These are phyloP conservation scores for Xanthoconium separans DNA, from an alignment of 1,284 basidiomycete species.

Conservation along the genomic window DNA sequence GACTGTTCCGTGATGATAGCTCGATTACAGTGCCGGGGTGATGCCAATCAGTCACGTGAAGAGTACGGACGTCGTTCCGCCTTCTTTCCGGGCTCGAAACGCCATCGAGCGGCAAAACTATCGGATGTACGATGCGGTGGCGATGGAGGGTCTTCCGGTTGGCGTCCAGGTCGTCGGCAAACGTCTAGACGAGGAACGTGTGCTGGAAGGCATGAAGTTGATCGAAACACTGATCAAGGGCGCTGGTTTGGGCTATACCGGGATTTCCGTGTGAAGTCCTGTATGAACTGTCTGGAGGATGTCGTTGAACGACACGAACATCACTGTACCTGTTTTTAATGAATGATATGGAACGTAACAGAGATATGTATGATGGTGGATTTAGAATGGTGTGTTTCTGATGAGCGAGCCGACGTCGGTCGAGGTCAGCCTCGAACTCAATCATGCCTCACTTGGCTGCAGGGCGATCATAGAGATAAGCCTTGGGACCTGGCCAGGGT, in stretches of 20 bases:
- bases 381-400: too few species aligned
- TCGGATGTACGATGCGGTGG: slow-evolving; percentile 52
- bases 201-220: slow-evolving; percentile 48
- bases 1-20: slow-evolving; percentile 28
- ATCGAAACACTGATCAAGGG: slow-evolving; percentile 30
- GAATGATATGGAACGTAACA: too few species aligned
- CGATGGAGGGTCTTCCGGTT: slow-evolving; percentile 67
- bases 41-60: slow-evolving; percentile 59
- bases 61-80: slow-evolving; percentile 40
- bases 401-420: too few species aligned
- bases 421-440: too few species aligned
- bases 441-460: too few species aligned
- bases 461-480: too few species aligned
- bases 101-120: slow-evolving; percentile 39
- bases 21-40: slow-evolving; percentile 59
- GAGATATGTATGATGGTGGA: too few species aligned
- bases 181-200: slow-evolving; percentile 63
- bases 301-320: too few species aligned
- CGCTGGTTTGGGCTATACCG: slow-evolving; percentile 27
- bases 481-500: too few species aligned
- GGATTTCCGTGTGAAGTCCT: slow-evolving; percentile 19
- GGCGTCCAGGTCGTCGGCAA: slow-evolving; percentile 63
- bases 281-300: background rate
- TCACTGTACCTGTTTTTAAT: too few species aligned
- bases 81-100: slow-evolving; percentile 29